These are phyloP conservation scores for Cladosporium sp. DNA, from an alignment of 2,329 filamentous ascomycete genomes.

Conservation along the genomic window DNA sequence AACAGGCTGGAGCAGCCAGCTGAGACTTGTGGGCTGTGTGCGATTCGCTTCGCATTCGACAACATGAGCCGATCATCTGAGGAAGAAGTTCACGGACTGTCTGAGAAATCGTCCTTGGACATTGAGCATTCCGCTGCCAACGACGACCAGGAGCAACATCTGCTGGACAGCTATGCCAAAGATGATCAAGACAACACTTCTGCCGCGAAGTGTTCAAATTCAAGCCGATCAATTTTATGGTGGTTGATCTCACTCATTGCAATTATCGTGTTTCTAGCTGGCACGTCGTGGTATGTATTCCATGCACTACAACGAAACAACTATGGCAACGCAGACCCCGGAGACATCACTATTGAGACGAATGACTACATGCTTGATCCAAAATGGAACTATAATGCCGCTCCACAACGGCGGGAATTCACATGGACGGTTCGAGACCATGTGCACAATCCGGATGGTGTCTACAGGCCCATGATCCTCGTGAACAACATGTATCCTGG, in stretches of 20 bases:
- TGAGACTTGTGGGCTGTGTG: no score
- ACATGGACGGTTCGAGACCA: slow-evolving; percentile 58
- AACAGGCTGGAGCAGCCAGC: no score
- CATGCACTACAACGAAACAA: not conserved
- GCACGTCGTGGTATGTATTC: not conserved
- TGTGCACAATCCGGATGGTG: slow-evolving; percentile 56
- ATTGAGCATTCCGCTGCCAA: not conserved
- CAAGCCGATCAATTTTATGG: not conserved
- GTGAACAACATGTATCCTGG: slow-evolving; percentile 40
- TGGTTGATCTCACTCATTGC: not conserved
- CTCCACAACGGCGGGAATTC: slow-evolving; percentile 52
- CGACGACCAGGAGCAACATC: not conserved
- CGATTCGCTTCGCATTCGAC: not conserved
- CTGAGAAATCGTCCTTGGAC: not conserved
- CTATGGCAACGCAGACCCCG: not conserved
- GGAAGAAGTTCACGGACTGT: not conserved
- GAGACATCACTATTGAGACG: slow-evolving; percentile 16
- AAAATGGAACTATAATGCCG: slow-evolving; percentile 52
- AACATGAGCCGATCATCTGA: not conserved
- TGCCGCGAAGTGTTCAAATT: not conserved
- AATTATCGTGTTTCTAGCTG: not conserved
- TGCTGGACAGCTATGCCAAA: not conserved
- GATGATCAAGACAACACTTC: not conserved
- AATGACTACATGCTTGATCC: slow-evolving; percentile 55
- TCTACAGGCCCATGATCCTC: slow-evolving; percentile 39